Evolutionary conservation across 1,139 yeast genomes (phyloP), one percentile per base, ranked within the genome.

Genomic region (Suhomyces choctaworum): DNA sequence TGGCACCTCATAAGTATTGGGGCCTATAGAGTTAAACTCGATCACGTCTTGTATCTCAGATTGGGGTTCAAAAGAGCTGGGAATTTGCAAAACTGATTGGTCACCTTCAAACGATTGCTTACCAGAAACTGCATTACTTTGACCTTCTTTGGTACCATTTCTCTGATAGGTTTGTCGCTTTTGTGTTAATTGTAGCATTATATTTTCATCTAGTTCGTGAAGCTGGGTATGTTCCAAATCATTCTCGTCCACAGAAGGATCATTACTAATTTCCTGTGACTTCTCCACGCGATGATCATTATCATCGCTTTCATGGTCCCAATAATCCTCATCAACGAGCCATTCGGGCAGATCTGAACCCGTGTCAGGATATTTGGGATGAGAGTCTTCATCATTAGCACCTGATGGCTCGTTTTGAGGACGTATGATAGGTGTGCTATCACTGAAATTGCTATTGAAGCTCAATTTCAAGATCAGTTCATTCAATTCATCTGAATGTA

Each of bases 1-100:
- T 3, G 33, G 30, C 1, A 54, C 44, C 29, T 57, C 60, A 32
- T 42, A 60, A 1, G 47, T 51, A 8, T 31, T 25, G 11, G 20
- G 22, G 2, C 44, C 42, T 17, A 11, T 11, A 9, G 24, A 12
- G 3, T 24, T 11, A 14, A 33, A 25, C 3, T 15, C 6, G 8
- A 17, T 20, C 13, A 16, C 5, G 1, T 11, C n/a, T 31, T 7
- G 24, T n/a, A 21, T 16, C 16, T 20, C 19, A 10, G 23, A 14
- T 16, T 21, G 15, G 7, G 7, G 14, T 12, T 41, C 46, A 16
- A 42, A 42, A 1, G 51, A 47, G 13, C 50, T 42, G 6, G 46
- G 49, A 12, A 47, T 40, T 27, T 48, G 50, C 16, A 33, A 4
- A 3, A 9, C 20, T 4, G 36, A 25, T 7, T 16, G 11, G 20